Conservation (phyloP, 2,329 filamentous ascomycete genomes). For the Tolypocladium tropicale region DNA sequence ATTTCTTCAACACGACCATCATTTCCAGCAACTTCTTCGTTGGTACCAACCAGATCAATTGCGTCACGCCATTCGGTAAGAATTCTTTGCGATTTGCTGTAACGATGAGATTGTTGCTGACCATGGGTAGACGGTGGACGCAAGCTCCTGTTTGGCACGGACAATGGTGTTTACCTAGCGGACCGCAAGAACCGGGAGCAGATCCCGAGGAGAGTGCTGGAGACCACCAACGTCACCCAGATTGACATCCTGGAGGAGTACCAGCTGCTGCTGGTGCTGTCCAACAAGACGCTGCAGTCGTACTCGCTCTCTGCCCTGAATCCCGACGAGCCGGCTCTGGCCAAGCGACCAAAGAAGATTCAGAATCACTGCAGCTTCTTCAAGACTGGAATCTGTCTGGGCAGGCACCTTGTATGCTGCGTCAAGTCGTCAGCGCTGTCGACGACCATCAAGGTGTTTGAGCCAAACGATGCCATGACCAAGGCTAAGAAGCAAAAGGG, state of each 20-base stretch:
- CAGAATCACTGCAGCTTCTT: slow-evolving; percentile 97
- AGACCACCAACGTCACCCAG: slow-evolving; percentile 80
- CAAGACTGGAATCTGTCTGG: slow-evolving; percentile 90
- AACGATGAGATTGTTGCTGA: slow-evolving; percentile 7
- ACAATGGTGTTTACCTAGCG: slow-evolving; percentile 84
- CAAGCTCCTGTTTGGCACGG: slow-evolving; percentile 89
- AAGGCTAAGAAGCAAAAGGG: slow-evolving; percentile 95
- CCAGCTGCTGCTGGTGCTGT: slow-evolving; percentile 77
- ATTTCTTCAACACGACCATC: slow-evolving; percentile 72
- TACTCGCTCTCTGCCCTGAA: slow-evolving; percentile 84
- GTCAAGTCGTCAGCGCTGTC: slow-evolving; percentile 91
- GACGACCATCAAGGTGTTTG: slow-evolving; percentile 97
- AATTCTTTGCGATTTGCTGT: slow-evolving; percentile 5
- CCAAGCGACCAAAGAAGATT: slow-evolving; percentile 89
- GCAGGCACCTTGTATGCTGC: slow-evolving; percentile 88
- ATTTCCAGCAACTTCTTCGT: slow-evolving; percentile 52
- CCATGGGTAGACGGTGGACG: slow-evolving; percentile 67
- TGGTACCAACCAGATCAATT: slow-evolving; percentile 76
- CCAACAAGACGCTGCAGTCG: slow-evolving; percentile 86
- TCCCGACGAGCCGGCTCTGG: slow-evolving; percentile 66
- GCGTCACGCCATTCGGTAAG: slow-evolving; percentile 82
- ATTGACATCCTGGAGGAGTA: slow-evolving; percentile 96
- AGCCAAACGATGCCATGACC: slow-evolving; percentile 88
- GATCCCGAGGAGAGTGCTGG: slow-evolving; percentile 72
- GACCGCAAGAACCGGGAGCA: slow-evolving; percentile 83